Evolutionary conservation across 1,284 basidiomycete genomes (phyloP).

Genomic region (Laetiporus sulphureus): DNA sequence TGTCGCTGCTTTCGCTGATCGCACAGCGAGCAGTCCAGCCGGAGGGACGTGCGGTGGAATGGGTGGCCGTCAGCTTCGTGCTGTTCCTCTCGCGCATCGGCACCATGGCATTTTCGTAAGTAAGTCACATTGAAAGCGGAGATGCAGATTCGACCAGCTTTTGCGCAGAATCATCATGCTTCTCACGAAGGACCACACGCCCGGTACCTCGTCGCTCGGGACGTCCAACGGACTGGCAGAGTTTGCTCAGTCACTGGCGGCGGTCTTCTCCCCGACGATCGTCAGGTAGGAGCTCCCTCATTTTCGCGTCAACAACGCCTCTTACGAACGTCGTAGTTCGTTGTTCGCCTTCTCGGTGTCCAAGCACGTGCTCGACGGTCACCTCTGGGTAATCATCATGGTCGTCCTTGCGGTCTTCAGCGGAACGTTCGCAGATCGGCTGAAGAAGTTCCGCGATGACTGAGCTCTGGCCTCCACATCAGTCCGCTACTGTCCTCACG

Average conservation of each 20-base stretch:
- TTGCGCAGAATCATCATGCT: constrained; percentile 60
- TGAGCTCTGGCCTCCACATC: not conserved
- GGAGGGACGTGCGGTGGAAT: constrained; percentile 21
- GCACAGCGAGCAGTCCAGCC: constrained; percentile 14
- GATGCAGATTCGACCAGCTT: no score
- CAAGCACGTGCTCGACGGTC: constrained; percentile 28
- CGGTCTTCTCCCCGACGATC: constrained; percentile 49
- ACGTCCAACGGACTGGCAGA: constrained; percentile 60
- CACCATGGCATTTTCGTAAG: constrained; percentile 33
- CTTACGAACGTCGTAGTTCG: constrained; percentile 36
- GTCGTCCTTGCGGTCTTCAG: constrained; percentile 17
- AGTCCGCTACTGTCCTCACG: not conserved
- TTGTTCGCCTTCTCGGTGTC: constrained; percentile 34
- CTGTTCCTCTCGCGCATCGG: constrained; percentile 29
- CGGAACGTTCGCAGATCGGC: constrained; percentile 16
- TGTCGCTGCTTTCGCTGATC: constrained; percentile 27
- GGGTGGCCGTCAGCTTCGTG: constrained; percentile 27
- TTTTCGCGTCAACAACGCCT: not conserved
- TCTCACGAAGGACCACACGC: constrained; percentile 47
- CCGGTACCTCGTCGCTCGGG: constrained; percentile 46
- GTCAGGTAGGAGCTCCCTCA: constrained; percentile 19
- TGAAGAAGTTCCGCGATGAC: constrained; percentile 17
- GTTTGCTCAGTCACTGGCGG: constrained; percentile 47
- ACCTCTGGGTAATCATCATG: constrained; percentile 32
- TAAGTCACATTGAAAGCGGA: no score